A percentile compares a stretch with the other conserved stretches of the same genome.
These are phyloP conservation scores for Leucocoprinus birnbaumii DNA, from an alignment of 768 basidiomycete genomes.

Conservation along the genomic window DNA sequence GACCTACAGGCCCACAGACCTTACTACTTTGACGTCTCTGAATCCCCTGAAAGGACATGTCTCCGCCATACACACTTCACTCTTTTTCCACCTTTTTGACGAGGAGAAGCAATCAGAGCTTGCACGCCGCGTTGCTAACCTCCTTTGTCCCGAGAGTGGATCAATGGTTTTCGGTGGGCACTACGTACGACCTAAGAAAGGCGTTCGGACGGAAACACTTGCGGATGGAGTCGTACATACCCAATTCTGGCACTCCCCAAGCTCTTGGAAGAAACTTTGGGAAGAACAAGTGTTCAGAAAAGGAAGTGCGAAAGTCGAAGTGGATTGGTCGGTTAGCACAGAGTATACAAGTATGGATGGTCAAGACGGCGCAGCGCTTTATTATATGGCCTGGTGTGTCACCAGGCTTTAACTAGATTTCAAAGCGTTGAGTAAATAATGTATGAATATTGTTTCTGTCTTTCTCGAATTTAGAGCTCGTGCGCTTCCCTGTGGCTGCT, in stretches of 20 bases:
- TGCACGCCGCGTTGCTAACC: slow-evolving; percentile 25
- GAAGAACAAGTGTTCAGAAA: neutral
- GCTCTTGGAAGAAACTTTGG: neutral
- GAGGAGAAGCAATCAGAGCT: slow-evolving; percentile 28
- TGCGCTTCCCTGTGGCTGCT: no score
- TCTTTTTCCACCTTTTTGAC: slow-evolving; percentile 30
- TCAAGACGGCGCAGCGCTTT: neutral
- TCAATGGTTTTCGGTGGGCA: slow-evolving; percentile 37
- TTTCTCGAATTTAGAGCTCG: no score
- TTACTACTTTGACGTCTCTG: slow-evolving; percentile 18
- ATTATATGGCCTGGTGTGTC: neutral
- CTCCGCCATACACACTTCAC: slow-evolving; percentile 34
- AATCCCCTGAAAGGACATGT: slow-evolving; percentile 37
- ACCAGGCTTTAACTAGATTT: neutral
- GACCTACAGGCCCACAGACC: neutral
- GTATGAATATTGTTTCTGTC: no score
- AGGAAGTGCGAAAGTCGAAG: neutral
- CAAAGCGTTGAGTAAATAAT: no score
- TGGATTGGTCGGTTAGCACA: neutral
- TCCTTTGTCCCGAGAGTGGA: slow-evolving; percentile 29
- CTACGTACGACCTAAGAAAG: slow-evolving; percentile 21
- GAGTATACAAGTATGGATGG: neutral
- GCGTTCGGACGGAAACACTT: slow-evolving; percentile 11
- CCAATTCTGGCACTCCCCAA: neutral
- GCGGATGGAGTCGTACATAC: slow-evolving; percentile 7